Base-by-base conservation (phyloP, 1,139 yeast species). In the Hansenula anomala region DNA sequence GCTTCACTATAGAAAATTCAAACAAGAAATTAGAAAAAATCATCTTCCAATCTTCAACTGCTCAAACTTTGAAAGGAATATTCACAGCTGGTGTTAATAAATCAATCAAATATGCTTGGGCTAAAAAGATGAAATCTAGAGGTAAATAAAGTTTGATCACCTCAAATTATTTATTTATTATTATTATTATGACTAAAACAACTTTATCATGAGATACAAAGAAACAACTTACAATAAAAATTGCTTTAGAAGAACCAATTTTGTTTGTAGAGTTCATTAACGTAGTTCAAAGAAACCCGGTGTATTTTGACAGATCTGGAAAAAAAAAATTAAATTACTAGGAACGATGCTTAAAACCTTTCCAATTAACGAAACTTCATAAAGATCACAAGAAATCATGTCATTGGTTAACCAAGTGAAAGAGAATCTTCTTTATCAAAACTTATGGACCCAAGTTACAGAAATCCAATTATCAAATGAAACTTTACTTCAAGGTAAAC, bases 11-110 rank as follows among this genome's bases (percentile, higher is more conserved):
- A 17, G 66, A 62, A 15, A 64, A 63, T 37, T 59, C 66, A 2
- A 46, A 53, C 22, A 40, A 45, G 19, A 64, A 71, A 6, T 69
- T 92, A 23, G 69, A 72, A 46, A 62, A 69, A 26, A 84, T 86
- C 0, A 90, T 90, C 11, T 68, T 74, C 24, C 64, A 69, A 50
- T 85, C 95, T 12, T 85, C 96, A 14, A 55, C 83, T 12, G 60
- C 78, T 13, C 98, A 94, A 60, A 78, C 88, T 24, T 51, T 79
- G 17, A 89, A 90, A 58, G 98, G 99, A 0, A 54, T 92, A 4
- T 66, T 86, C 30, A 88, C 95, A 3, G 96, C 97, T 1, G 98
- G 99, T 1, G 41, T 87, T 1, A 56, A 68, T 24, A 84, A 86
- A 56, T 80, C 95, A 15, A 58, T 78, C 34, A 75, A 71, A 48